Base-by-base conservation (phyloP, 805 yeast genomes). In the Lipomyces starkeyi region DNA sequence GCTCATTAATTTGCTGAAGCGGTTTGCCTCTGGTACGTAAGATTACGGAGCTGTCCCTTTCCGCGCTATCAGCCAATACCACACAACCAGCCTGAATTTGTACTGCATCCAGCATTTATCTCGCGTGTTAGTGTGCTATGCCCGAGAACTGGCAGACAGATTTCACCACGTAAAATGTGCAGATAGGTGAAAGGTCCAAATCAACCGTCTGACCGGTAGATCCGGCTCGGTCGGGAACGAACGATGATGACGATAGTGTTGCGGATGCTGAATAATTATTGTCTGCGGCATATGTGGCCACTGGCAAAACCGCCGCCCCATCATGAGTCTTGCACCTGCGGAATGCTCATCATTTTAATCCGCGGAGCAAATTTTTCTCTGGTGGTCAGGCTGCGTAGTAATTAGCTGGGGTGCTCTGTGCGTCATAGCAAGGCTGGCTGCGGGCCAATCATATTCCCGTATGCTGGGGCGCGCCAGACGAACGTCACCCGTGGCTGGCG, bases 401-500 rank as follows among this genome's bases (percentile, higher is more conserved):
- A 29, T 29, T 4, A 29, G 32, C 32, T 29, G 32, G 32, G 0
- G 7, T 29, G 32, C 32, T 29, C 32, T 5, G 32, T 29, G 32
- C 32, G 32, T 29, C 32, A 29, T 29, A 29, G 5, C 32, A 29
- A 29, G 32, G 32, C 32, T 29, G 32, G 32, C 32, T 29, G 32
- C 49, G 8, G 56, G 9, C 56, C 56, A 53, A 53, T 53, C 56
- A 22, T 17, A 14, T 14, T 27, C n/a, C 56, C 17, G 56, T 2
- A 53, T 53, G 32, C 14, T 22, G 56, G 56, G 8, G 27, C 22
- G n/a, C 22, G 29, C 54, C 27, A 53, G 40, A 37, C 11, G 34
- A 53, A 29, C 56, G n/a, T 53, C 56, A 29, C 2, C 34, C 14
- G 56, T 53, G 56, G 56, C 56, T 53, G 17, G 56, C 56, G n/a